Base-by-base conservation (phyloP, 768 basidiomycete species). In the Trametes cingulata region DNA sequence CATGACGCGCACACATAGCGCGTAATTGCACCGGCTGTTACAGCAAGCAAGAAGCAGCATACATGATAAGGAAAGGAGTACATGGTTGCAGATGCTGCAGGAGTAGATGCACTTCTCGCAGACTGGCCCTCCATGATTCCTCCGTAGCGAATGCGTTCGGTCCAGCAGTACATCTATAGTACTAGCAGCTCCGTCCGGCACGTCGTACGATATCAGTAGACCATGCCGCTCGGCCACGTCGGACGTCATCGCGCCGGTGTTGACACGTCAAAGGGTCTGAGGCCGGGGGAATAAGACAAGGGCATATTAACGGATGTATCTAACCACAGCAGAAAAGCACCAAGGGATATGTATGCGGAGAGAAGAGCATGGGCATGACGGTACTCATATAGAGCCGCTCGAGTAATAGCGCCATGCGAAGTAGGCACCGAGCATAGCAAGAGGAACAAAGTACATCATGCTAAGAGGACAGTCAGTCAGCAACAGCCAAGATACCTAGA, bases 361-460 rank as follows among this genome's bases (percentile, higher is more conserved):
- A 10, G 29, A 49, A 52, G 12, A 19, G 41, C 36, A 49, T 43
- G 40, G 67, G 49, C 55, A 67, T 51, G 51, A 55, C 48, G 55
- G 62, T 62, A 74, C 65, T 67, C 76, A 82, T 69, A 76, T 73
- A 43, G 77, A 69, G 49, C 81, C 80, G 41, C 56, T 71, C 12
- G 79, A 73, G 74, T 93, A 93, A 75, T 80, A 87, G 63, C 92
- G 84, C 85, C 86, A 96, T 48, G 86, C 94, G 67, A 96, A 90
- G 85, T 93, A 95, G 49, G 82, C 94, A 62, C 83, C 91, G 46
- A 96, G 76, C 25, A 92, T 75, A 45, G 78, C 84, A 41, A 95
- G 81, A 53, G 95, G 95, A 22, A 93, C 69, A 69, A 95, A 85
- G 82, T 93, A 96, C 82, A 90, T 86, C 73, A 88, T 57, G 74